A percentile compares a stretch with the other conserved stretches of the same genome.
These are phyloP conservation scores for Fusarium beomiforme DNA, from an alignment of 2,329 filamentous ascomycete species.

Conservation along the genomic window DNA sequence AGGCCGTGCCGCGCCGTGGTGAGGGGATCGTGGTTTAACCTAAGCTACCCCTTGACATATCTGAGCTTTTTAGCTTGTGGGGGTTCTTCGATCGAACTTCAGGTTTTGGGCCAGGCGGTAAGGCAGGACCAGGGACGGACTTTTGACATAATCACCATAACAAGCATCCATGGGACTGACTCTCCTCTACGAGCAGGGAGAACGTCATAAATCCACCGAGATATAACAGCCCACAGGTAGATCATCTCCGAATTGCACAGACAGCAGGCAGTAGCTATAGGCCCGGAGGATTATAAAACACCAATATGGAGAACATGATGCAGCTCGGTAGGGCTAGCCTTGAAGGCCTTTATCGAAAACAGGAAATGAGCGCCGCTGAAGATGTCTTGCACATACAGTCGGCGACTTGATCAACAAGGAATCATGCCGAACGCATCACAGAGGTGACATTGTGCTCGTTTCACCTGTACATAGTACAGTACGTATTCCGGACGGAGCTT, in stretches of 20 bases:
- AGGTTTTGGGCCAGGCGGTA: slow-evolving; percentile 6
- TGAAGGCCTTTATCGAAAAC: slow-evolving; percentile 11
- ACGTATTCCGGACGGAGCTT: slow-evolving; percentile 5
- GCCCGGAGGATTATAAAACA: background rate
- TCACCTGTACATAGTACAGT: no score
- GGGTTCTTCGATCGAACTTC: background rate
- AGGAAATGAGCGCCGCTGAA: background rate
- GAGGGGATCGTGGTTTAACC: slow-evolving; percentile 7
- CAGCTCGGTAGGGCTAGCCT: slow-evolving; percentile 25
- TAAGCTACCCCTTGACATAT: slow-evolving; percentile 5
- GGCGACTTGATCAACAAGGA: slow-evolving; percentile 13
- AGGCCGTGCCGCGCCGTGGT: slow-evolving; percentile 21
- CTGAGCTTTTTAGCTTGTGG: background rate
- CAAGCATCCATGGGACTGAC: background rate
- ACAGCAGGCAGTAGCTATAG: background rate
- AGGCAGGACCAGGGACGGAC: background rate
- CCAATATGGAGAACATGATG: background rate
- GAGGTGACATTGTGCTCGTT: slow-evolving; percentile 4
- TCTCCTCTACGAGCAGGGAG: background rate
- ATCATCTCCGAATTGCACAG: background rate
- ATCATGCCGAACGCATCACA: background rate
- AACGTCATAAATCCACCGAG: slow-evolving; percentile 11
- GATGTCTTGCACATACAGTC: background rate
- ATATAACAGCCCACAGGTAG: background rate
- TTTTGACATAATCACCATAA: background rate